Evolutionary conservation across 345 rosid genomes (phyloP), one percentile per base, ranked within the genome.

Genomic region (Citrus unshiu): DNA sequence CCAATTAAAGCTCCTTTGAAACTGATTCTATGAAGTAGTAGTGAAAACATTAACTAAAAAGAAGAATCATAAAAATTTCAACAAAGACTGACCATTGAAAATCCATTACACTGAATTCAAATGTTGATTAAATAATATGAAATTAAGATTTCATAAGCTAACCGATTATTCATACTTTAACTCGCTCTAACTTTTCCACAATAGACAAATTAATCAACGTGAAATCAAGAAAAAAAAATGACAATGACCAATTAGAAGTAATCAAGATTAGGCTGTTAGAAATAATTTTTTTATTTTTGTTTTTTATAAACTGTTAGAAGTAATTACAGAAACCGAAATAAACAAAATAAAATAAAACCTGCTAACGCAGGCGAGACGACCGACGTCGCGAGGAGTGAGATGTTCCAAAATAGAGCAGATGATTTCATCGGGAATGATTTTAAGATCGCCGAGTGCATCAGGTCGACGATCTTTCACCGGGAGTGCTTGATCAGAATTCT

Each of bases 341-440:
- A 54, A 68, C 9, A 9, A 6, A 66, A 70, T 21, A 29, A 54
- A 35, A 62, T 6, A 57, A 51, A 60, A 95, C 99, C 99, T 95
- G 98, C 99, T 95, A 72, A 90, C 96, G 75, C 99, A 91, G 78
- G 98, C 82, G 78, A 93, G 87, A 56, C 91, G 90, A 80, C 91
- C 93, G 74, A 92, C 84, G 24, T 95, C 98, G 27, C 90, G 91
- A 54, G 93, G 95, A 80, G 86, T 56, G 80, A 95, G 95, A 68
- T 25, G 49, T 34, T 91, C 93, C 78, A 95, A 77, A 78, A 92
- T 86, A 49, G 89, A 56, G 69, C 92, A 90, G 79, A 92, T 76
- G 12, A 93, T 76, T 63, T 95, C 98, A 63, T 95, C 99, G 46
- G 98, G 91, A 22, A 95, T 90, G 66, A 85, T 85, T 35, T 73